These are phyloP conservation scores for Adansonia gregorii DNA, from an alignment of 441 rosid genomes.

Conservation along the genomic window DNA sequence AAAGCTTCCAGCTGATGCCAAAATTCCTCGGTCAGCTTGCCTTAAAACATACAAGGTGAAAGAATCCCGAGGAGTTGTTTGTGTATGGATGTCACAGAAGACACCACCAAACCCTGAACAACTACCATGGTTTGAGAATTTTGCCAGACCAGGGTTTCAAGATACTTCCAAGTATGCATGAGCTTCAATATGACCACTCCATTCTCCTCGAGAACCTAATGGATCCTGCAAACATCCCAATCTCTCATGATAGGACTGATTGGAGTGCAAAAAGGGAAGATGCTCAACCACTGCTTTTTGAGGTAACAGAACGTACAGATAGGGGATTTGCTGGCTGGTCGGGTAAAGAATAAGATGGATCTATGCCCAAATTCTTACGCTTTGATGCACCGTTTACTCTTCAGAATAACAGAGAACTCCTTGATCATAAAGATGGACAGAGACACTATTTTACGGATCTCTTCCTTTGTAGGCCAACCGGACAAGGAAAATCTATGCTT, in stretches of 20 bases:
- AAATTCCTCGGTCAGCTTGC: conserved; percentile 80
- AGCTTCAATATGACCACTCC: conserved; percentile 92
- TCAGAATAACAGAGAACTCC: conserved; percentile 64
- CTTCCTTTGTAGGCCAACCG: conserved; percentile 91
- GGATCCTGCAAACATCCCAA: conserved; percentile 96
- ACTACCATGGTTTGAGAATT: conserved; percentile 89
- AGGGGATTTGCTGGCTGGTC: conserved; percentile 90
- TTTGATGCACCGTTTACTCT: conserved; percentile 84
- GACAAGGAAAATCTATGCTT: conserved; percentile 96
- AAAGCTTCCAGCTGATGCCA: conserved; percentile 79
- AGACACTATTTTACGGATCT: conserved; percentile 73
- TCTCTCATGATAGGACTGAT: conserved; percentile 90
- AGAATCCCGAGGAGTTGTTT: conserved; percentile 88
- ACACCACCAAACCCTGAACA: conserved; percentile 61
- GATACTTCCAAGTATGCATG: conserved; percentile 77
- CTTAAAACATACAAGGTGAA: conserved; percentile 65
- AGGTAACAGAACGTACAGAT: conserved; percentile 72
- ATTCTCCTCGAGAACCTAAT: conserved; percentile 94
- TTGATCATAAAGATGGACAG: conserved; percentile 59
- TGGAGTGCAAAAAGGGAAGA: conserved; percentile 84
- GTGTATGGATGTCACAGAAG: conserved; percentile 92
- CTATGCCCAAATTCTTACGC: conserved; percentile 55
- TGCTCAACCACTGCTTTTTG: conserved; percentile 72
- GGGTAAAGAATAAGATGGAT: conserved; percentile 70
- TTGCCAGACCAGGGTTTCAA: conserved; percentile 71